Base-by-base conservation (phyloP, 306 rosid genomes). In the Castanea sativa region DNA sequence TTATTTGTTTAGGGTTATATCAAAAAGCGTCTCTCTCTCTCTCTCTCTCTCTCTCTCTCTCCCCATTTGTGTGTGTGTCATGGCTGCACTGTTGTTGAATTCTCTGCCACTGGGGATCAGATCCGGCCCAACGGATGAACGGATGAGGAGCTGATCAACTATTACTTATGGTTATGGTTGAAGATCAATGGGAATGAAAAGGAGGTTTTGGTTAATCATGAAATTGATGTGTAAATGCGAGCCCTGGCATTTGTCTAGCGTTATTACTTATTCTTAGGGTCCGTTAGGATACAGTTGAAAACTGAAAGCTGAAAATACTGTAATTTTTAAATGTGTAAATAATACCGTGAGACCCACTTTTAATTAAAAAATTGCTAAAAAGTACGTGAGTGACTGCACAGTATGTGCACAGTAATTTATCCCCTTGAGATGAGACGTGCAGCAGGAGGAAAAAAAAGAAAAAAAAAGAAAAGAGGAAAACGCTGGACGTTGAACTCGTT, bases 171-270 rank as follows among this genome's bases (percentile, higher is more conserved):
- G 32, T 86, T 63, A 61, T 2, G 45, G 45, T 38, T 38, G 45
- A 96, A 93, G 88, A 90, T 93, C 90, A 90, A 93, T 67, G 97
- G 99, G 0, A 71, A 85, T 41, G 85, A 89, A 43, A 79, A 74
- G 1, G 92, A 88, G 18, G 99, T 96, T 72, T 74, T 88, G 84
- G 98, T 96, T 68, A 96, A 93, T 30, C 89, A 91, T n/a, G 99
- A 96, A 45, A 86, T 96, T 59, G 98, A 96, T 88, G 94, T 93
- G 98, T 85, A 96, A 89, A 83, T 86, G 88, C 83, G 98, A 96
- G 81, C 97, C 99, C 3, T 93, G 98, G 97, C 98, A 96, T 64
- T 79, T 96, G 78, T 98, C 98, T 27, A 94, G 99, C 93, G 89
- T 21, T 58, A n/a, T 16, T 10, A 59, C 56, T 55, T 9, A 21